A percentile compares a stretch with the other conserved stretches of the same genome.
These are phyloP conservation scores for Schrenkiella parvula DNA, from an alignment of 345 rosid species.

Conservation along the genomic window DNA sequence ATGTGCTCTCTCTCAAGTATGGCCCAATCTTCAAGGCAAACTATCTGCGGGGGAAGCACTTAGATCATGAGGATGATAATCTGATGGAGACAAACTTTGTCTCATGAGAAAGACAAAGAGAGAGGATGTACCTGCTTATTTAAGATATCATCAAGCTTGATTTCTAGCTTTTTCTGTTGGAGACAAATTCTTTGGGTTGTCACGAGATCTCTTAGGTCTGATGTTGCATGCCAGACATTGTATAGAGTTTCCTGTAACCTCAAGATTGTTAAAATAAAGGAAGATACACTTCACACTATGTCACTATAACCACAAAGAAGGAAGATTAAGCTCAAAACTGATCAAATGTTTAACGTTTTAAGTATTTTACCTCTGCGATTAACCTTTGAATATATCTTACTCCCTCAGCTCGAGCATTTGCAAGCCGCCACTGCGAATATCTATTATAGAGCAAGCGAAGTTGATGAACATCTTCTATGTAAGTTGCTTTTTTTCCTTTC, in stretches of 20 bases:
- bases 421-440: conserved; percentile 83
- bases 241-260: conserved; percentile 64
- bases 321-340: background rate
- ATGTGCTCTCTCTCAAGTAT: conserved; percentile 69
- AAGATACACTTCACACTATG: background rate
- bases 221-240: conserved; percentile 65
- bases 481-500: conserved; percentile 60
- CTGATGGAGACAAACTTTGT: background rate
- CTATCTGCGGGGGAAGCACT: conserved; percentile 46
- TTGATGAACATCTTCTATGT: conserved; percentile 85
- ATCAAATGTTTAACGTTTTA: too few species aligned
- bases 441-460: conserved; percentile 75
- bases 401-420: conserved; percentile 68
- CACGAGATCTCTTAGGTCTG: conserved; percentile 59
- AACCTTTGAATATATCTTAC: conserved; percentile 58
- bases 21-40: conserved; percentile 74
- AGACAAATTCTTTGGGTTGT: conserved; percentile 53
- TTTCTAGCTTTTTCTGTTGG: conserved; percentile 61
- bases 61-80: conserved; percentile 5
- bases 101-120: background rate
- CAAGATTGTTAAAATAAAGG: conserved; percentile 22
- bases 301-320: background rate
- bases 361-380: conserved; percentile 64
- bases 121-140: conserved; percentile 57
- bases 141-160: conserved; percentile 62